phyloP scores from a whole-genome alignment of 441 rosid species.

The Gossypium davidsonii region DNA sequence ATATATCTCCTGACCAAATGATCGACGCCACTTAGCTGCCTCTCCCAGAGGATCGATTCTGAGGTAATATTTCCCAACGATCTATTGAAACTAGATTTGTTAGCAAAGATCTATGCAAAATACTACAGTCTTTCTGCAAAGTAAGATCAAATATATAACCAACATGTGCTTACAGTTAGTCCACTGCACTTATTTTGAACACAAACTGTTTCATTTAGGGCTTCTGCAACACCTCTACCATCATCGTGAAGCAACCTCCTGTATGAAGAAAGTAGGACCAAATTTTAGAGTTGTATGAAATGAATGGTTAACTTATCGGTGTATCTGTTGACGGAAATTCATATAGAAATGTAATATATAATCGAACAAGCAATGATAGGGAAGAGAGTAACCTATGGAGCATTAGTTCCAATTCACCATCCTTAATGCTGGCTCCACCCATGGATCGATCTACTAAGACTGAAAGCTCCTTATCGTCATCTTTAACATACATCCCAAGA shows the following conservation, averaged over 20 bases:
- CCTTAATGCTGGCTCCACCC: constrained; percentile 45
- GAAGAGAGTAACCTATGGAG: constrained; percentile 37
- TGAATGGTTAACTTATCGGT: neutral
- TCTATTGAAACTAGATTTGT: constrained; percentile 22
- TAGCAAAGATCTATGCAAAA: constrained; percentile 3
- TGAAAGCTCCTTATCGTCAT: constrained; percentile 34
- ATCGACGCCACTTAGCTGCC: constrained; percentile 69
- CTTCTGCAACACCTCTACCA: constrained; percentile 44
- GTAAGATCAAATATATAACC: neutral
- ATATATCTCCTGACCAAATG: constrained; percentile 71
- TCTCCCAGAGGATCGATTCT: constrained; percentile 59
- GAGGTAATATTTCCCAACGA: constrained; percentile 58
- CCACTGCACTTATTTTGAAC: constrained; percentile 31
- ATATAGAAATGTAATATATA: neutral
- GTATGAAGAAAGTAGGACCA: constrained; percentile 4
- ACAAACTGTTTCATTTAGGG: constrained; percentile 45
- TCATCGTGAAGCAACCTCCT: constrained; percentile 48
- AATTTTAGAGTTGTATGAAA: neutral
- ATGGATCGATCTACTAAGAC: constrained; percentile 43
- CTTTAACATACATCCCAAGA: constrained; percentile 42
- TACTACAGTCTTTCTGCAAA: neutral
- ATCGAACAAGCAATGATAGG: neutral
- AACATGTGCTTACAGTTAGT: constrained; percentile 31
- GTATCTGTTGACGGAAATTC: neutral
- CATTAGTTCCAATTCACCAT: constrained; percentile 49